Conservation (phyloP, 1,139 yeast species). For the Debaryomyces psychrophilus region DNA sequence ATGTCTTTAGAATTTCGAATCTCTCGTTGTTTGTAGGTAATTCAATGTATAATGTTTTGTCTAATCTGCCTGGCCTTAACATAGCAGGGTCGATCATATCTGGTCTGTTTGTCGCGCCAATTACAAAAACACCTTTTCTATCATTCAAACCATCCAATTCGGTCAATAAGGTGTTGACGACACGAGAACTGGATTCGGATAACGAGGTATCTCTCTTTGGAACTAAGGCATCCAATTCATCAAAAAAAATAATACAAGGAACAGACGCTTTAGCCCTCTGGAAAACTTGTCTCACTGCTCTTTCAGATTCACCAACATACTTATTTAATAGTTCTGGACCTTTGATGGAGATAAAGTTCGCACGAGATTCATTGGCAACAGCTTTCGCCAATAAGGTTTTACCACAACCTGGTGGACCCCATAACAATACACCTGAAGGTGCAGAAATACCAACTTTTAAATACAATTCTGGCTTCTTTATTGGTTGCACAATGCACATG, state of each 20-base stretch:
- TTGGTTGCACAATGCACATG: conserved; percentile 97
- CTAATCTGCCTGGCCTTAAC: conserved; percentile 96
- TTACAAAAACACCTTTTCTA: conserved; percentile 87
- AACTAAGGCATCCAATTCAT: conserved; percentile 93
- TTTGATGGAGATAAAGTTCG: conserved; percentile 90
- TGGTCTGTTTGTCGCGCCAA: conserved; percentile 97
- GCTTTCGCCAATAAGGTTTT: conserved; percentile 94
- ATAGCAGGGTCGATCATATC: conserved; percentile 99
- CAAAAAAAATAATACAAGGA: conserved; percentile 95
- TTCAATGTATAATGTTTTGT: conserved; percentile 89
- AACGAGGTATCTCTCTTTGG: conserved; percentile 88
- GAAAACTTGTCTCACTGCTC: conserved; percentile 94
- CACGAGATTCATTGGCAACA: conserved; percentile 95
- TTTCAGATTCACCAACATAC: conserved; percentile 94
- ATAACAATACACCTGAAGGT: conserved; percentile 93
- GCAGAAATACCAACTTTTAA: conserved; percentile 92
- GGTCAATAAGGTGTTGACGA: conserved; percentile 90
- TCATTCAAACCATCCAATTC: conserved; percentile 95
- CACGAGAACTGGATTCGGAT: conserved; percentile 90
- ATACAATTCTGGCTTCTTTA: conserved; percentile 87
- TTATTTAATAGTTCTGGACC: conserved; percentile 95
- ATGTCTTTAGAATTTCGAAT: conserved; percentile 76
- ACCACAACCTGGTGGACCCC: conserved; percentile 99
- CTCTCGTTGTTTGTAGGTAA: conserved; percentile 80
- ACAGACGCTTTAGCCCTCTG: conserved; percentile 91